A percentile compares a stretch with the other conserved stretches of the same genome.
These are phyloP conservation scores for Cytospora piceae DNA, from an alignment of 2,329 filamentous ascomycete genomes.

Conservation along the genomic window DNA sequence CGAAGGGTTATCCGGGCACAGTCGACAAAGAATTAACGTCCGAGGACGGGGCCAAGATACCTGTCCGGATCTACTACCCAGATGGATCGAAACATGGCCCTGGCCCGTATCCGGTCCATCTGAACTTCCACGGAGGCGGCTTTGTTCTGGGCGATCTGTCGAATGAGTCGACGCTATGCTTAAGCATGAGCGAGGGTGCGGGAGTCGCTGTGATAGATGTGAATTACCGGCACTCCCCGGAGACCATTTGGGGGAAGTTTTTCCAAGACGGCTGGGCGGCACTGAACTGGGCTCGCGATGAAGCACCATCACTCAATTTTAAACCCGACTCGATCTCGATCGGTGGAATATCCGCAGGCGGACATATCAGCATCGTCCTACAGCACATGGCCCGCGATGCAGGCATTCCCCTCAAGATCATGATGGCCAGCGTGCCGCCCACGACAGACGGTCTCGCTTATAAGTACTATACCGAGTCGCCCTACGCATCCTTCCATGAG, in stretches of 20 bases:
- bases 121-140: slow-evolving; percentile 45
- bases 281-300: slow-evolving; percentile 40
- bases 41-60: slow-evolving; percentile 37
- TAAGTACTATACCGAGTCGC: slow-evolving; percentile 40
- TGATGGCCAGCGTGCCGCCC: slow-evolving; percentile 41
- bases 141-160: slow-evolving; percentile 43
- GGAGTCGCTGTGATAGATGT: slow-evolving; percentile 45
- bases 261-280: slow-evolving; percentile 44
- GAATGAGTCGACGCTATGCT: slow-evolving; percentile 41
- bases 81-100: slow-evolving; percentile 37
- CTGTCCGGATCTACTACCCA: slow-evolving; percentile 41
- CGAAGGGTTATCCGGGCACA: slow-evolving; percentile 38
- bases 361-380: slow-evolving; percentile 41
- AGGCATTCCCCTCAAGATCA: slow-evolving; percentile 41
- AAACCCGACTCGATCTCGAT: slow-evolving; percentile 42
- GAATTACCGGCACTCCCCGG: slow-evolving; percentile 45
- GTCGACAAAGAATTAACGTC: slow-evolving; percentile 36
- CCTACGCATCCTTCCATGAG: slow-evolving; percentile 41
- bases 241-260: slow-evolving; percentile 42
- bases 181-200: slow-evolving; percentile 42
- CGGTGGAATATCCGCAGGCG: slow-evolving; percentile 46
- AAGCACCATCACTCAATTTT: slow-evolving; percentile 37
- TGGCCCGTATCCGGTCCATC: slow-evolving; percentile 41
- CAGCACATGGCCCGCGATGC: slow-evolving; percentile 45
- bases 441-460: slow-evolving; percentile 36